Evolutionary conservation across 192 early-diverging fungal genomes (phyloP).

Genomic region (Gamsiella multidivaricata): DNA sequence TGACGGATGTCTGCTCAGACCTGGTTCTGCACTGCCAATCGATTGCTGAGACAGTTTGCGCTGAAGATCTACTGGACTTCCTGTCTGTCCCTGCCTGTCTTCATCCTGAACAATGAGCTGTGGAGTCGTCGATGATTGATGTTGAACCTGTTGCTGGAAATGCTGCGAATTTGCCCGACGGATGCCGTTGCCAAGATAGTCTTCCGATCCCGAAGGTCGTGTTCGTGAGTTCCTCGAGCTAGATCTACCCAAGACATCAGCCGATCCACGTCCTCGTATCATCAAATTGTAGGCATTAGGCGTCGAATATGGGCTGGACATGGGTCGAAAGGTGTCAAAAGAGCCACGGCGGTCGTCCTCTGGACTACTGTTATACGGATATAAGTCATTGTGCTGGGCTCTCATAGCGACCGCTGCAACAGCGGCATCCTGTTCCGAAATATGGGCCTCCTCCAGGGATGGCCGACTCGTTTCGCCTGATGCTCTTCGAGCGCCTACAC

Average conservation of each 20-base stretch:
- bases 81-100: not conserved
- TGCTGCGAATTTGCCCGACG: slow-evolving; percentile 15
- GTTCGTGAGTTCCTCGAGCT: slow-evolving; percentile 28
- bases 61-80: not conserved
- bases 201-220: slow-evolving; percentile 13
- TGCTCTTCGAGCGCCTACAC: not conserved
- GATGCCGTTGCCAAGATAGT: slow-evolving; percentile 25
- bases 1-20: slow-evolving; percentile 8
- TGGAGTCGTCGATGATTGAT: no score
- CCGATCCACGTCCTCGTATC: slow-evolving; percentile 46
- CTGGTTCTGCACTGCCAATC: slow-evolving; percentile 11
- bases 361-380: slow-evolving; percentile 9
- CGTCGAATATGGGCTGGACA: slow-evolving; percentile 6
- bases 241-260: slow-evolving; percentile 27
- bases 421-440: slow-evolving; percentile 48
- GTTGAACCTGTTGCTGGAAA: slow-evolving; percentile 1
- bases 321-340: slow-evolving; percentile 19
- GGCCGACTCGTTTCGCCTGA: slow-evolving; percentile 22
- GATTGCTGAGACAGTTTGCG: slow-evolving; percentile 3
- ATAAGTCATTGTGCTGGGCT: slow-evolving; percentile 24
- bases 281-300: slow-evolving; percentile 39
- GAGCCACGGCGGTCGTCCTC: slow-evolving; percentile 36
- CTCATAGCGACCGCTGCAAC: slow-evolving; percentile 43
- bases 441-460: slow-evolving; percentile 40
- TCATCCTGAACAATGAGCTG: slow-evolving; percentile 3